A percentile compares a stretch with the other conserved stretches of the same genome.
Evolutionary conservation across 148 eudicot genomes (phyloP).

Genomic region (Rhododendron mucronatum): DNA sequence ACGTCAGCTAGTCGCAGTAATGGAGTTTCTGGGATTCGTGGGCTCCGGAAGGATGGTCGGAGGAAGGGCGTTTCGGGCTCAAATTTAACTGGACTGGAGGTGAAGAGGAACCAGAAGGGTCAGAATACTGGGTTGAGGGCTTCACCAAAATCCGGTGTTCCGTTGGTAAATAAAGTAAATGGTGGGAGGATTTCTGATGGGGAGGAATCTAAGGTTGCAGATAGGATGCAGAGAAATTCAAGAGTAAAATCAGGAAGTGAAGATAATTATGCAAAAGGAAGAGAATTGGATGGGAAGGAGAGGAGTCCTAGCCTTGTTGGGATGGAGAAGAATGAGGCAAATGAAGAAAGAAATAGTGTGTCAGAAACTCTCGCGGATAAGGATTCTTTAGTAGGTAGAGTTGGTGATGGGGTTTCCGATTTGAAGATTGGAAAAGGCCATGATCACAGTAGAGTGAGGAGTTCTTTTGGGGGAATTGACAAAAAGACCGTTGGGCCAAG

Average conservation of each 20-base stretch:
- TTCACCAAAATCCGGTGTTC: constrained; percentile 18
- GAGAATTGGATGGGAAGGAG: constrained; percentile 21
- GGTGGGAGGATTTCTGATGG: constrained; percentile 23
- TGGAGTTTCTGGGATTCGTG: constrained; percentile 29
- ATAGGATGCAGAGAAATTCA: constrained; percentile 19
- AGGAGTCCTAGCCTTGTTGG: constrained; percentile 12
- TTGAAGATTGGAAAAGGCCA: constrained; percentile 14
- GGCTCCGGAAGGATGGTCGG: constrained; percentile 34
- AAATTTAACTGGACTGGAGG: constrained; percentile 35
- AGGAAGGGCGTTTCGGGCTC: constrained; percentile 32
- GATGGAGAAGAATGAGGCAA: constrained; percentile 17
- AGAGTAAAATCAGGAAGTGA: constrained; percentile 29
- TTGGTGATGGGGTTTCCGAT: constrained; percentile 14
- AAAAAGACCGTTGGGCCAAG: constrained; percentile 14
- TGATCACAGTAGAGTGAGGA: constrained; percentile 19
- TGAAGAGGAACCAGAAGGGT: constrained; percentile 30
- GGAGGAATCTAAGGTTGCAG: constrained; percentile 22
- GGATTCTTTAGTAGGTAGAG: constrained; percentile 14
- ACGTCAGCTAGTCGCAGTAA: constrained; percentile 20
- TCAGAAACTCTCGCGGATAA: constrained; percentile 12
- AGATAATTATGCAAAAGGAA: constrained; percentile 23
- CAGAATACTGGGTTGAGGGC: constrained; percentile 23
- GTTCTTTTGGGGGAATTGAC: constrained; percentile 15
- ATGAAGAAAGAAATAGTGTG: constrained; percentile 13
- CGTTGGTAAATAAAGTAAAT: constrained; percentile 22